phyloP scores from a whole-genome alignment of 2,329 filamentous ascomycete species.

The Fusarium sp. region DNA sequence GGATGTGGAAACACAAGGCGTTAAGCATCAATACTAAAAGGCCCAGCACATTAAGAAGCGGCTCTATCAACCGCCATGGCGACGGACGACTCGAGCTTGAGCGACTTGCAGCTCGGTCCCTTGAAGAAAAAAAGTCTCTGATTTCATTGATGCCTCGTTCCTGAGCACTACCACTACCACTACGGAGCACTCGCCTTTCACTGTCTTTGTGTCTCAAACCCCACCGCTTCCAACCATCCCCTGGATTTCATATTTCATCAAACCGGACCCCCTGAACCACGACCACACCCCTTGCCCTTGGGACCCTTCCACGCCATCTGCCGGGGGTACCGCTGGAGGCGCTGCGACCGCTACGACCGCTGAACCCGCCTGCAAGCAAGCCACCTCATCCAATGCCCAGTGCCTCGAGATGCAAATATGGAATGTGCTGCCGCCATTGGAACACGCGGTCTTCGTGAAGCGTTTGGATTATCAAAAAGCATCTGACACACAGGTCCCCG shows the following conservation, averaged over 20 bases:
- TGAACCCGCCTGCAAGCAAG: slow-evolving; percentile 45
- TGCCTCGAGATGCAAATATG: slow-evolving; percentile 39
- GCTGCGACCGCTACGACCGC: slow-evolving; percentile 45
- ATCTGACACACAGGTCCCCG: slow-evolving; percentile 3
- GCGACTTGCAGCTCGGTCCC: slow-evolving; percentile 11
- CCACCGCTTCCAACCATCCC: slow-evolving; percentile 31
- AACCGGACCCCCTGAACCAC: slow-evolving; percentile 25
- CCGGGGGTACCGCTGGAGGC: slow-evolving; percentile 38
- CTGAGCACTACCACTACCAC: slow-evolving; percentile 24
- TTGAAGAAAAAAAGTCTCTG: slow-evolving; percentile 23
- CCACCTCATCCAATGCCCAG: slow-evolving; percentile 51
- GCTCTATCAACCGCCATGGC: neutral
- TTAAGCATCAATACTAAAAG: neutral
- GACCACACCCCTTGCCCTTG: slow-evolving; percentile 27
- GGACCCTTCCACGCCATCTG: slow-evolving; percentile 21
- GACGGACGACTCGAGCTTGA: slow-evolving; percentile 4
- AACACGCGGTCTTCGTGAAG: slow-evolving; percentile 41
- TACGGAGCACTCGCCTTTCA: neutral
- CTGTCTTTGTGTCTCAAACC: slow-evolving; percentile 9
- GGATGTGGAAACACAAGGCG: slow-evolving; percentile 1
- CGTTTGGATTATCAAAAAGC: slow-evolving; percentile 10
- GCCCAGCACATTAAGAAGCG: neutral
- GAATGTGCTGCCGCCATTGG: slow-evolving; percentile 50
- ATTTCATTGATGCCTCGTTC: slow-evolving; percentile 40
- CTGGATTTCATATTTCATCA: slow-evolving; percentile 27